Base-by-base conservation (phyloP, 2,329 filamentous ascomycete genomes). In the Paraphaeosphaeria sporulosa region DNA sequence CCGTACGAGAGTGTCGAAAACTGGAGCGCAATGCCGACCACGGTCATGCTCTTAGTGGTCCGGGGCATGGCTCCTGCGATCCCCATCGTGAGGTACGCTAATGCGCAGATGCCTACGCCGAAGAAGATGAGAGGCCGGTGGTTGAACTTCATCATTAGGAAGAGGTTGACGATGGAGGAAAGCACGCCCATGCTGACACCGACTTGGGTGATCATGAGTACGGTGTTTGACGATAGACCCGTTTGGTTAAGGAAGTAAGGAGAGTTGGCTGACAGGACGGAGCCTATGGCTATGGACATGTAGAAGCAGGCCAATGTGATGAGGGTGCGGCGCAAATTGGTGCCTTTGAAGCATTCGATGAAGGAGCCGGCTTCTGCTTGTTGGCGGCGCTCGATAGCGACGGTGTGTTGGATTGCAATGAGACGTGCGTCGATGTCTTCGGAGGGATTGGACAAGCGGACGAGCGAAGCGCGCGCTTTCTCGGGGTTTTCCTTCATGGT, bases 181-280 rank as follows among this genome's bases (percentile, higher is more conserved):
- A 54, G 19, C 17, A 54, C 38, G 13, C 34, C 34, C 50, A 42
- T 27, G 19, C 50, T 43, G 17, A 54, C 34, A 17, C 50, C 50
- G 17, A 54, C 21, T 25, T 54, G 50, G 19, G 38, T 54, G 21
- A 54, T 54, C 34, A 30, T 43, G 34, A 54, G 19, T 15, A 43
- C 50, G 12, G 38, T 40, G n/a, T 17, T 21, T 6, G 34, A 42
- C n/a, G 34, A 42, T 12, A 54, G 19, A 13, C 50, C 50, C n/a
- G 50, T 7, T n/a, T 54, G 50, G 38, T 54, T 54, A 7, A 54
- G 19, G 38, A 54, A 54, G n/a, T 54, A 54, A 7, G 50, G 50
- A 4, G 50, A 40, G 15, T 54, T 54, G 36, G 50, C n/a, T 10
- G 38, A 54, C 3, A 54, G n/a, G 23, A 32, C 38, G 2, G 50